These are phyloP conservation scores for Abelmoschus esculentus DNA, from an alignment of 345 rosid genomes.

Conservation along the genomic window DNA sequence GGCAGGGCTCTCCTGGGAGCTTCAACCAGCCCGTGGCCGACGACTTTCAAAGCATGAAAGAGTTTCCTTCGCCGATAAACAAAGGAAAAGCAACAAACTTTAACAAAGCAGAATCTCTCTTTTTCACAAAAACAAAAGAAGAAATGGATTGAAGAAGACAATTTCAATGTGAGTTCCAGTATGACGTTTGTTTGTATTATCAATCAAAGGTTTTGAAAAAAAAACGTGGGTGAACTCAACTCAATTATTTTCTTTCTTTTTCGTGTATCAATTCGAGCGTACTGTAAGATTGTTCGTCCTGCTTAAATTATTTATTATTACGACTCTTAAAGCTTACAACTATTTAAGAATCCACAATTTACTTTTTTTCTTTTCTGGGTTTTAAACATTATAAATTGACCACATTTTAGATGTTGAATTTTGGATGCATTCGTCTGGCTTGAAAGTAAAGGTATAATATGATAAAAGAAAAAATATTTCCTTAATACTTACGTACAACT, in stretches of 20 bases:
- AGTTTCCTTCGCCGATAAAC: slow-evolving; percentile 10
- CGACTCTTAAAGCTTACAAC: too few species aligned
- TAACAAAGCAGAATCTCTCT: neutral
- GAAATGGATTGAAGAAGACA: neutral
- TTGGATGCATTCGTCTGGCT: too few species aligned
- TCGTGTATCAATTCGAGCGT: neutral
- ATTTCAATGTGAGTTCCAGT: neutral
- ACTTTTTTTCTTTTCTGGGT: too few species aligned
- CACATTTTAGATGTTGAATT: neutral
- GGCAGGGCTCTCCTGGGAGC: too few species aligned
- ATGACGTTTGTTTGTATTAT: neutral
- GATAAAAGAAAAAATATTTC: too few species aligned
- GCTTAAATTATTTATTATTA: neutral
- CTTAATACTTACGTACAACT: too few species aligned
- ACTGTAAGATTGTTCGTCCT: neutral
- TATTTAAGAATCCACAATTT: too few species aligned
- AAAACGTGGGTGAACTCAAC: neutral
- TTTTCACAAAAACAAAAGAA: neutral
- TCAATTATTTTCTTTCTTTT: neutral
- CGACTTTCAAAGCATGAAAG: too few species aligned
- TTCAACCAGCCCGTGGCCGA: too few species aligned
- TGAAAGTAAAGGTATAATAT: too few species aligned
- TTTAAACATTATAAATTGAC: neutral
- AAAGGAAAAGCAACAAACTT: neutral
- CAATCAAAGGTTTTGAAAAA: neutral